These are phyloP conservation scores for Aphanomyces invadans DNA, from an alignment of 352 stramenopile genomes.

Conservation along the genomic window DNA sequence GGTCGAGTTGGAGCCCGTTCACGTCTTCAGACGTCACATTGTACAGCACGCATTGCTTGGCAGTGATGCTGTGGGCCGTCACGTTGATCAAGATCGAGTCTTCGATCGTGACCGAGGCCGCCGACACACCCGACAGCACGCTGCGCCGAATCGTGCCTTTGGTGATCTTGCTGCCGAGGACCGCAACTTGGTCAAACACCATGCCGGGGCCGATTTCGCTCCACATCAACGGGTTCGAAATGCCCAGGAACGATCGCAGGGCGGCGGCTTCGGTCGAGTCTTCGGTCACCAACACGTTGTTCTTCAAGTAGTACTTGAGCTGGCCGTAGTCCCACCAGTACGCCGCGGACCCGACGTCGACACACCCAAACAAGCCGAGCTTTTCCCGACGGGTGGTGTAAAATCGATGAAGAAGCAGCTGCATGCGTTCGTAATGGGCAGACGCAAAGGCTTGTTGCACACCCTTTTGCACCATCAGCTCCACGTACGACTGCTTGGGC, in stretches of 20 bases:
- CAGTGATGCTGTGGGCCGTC: slow-evolving; percentile 92
- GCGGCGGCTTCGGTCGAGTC: slow-evolving; percentile 68
- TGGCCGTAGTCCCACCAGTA: slow-evolving; percentile 99
- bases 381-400: slow-evolving; percentile 46
- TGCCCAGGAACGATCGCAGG: slow-evolving; percentile 69
- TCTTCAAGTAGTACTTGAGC: slow-evolving; percentile 97
- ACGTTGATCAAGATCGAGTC: slow-evolving; percentile 98
- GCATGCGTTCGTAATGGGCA: slow-evolving; percentile 90
- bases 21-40: slow-evolving; percentile 92
- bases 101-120: slow-evolving; percentile 86
- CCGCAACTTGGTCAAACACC: slow-evolving; percentile 51
- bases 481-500: slow-evolving; percentile 83
- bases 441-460: slow-evolving; percentile 56
- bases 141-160: slow-evolving; percentile 57
- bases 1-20: slow-evolving; percentile 85
- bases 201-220: slow-evolving; percentile 58
- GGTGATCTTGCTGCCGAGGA: slow-evolving; percentile 75
- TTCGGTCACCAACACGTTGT: slow-evolving; percentile 92
- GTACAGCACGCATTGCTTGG: slow-evolving; percentile 93
- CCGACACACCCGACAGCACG: slow-evolving; percentile 87
- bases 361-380: slow-evolving; percentile 92
- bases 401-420: slow-evolving; percentile 85
- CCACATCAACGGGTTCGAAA: slow-evolving; percentile 67
- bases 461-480: slow-evolving; percentile 94
- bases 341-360: slow-evolving; percentile 94